phyloP scores from a whole-genome alignment of 1,284 basidiomycete genomes.

The Vanrija humicola region DNA sequence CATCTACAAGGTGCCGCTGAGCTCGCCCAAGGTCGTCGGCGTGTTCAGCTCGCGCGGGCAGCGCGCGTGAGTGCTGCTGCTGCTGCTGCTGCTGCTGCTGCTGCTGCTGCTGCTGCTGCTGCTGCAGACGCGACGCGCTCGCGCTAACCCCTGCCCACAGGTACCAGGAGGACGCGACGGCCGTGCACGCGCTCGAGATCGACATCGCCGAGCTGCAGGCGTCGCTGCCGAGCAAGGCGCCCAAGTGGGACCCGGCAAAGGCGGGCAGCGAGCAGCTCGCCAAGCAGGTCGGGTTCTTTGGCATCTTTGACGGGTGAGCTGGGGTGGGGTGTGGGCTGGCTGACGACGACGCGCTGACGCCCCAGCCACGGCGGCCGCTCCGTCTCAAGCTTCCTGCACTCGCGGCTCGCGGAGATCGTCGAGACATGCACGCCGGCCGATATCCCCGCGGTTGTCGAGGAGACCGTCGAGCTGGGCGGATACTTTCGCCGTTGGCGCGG shows the following conservation, averaged over 20 bases:
- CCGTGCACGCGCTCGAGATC: constrained; percentile 68
- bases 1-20: constrained; percentile 44
- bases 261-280: constrained; percentile 56
- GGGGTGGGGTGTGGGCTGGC: too few relatives aligned
- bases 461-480: constrained; percentile 66
- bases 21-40: constrained; percentile 58
- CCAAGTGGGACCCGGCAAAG: constrained; percentile 64
- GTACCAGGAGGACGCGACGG: constrained; percentile 79
- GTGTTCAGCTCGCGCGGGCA: constrained; percentile 70
- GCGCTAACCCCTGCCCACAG: constrained; percentile 33
- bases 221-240: constrained; percentile 57
- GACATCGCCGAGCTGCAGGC: constrained; percentile 66
- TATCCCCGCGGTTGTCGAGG: constrained; percentile 69
- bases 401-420: constrained; percentile 72
- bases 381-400: constrained; percentile 69
- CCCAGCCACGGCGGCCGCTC: constrained; percentile 71
- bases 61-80: constrained; percentile 55
- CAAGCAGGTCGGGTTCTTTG: constrained; percentile 75
- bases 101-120: not conserved
- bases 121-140: not conserved
- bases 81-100: not conserved
- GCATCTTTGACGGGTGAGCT: constrained; percentile 80
- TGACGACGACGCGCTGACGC: not conserved
- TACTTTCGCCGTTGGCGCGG: constrained; percentile 85
- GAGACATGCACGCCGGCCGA: constrained; percentile 66